Base-by-base conservation (phyloP, 306 rosid species). In the Prunus persica region DNA sequence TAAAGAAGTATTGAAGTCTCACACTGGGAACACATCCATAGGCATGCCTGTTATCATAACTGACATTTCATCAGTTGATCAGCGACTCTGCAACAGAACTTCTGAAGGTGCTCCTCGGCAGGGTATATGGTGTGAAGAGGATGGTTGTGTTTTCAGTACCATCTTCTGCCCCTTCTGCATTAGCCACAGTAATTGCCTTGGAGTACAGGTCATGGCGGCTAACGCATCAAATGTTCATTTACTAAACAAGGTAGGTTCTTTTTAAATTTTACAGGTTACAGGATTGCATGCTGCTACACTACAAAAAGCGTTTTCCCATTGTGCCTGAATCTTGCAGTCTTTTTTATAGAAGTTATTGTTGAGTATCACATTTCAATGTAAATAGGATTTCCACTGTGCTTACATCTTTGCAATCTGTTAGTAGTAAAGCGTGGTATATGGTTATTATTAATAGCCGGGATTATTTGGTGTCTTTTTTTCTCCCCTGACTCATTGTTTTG, bases 131-230 rank as follows among this genome's bases (percentile, higher is more conserved):
- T 86, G 91, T 78, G 85, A 76, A 69, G 91, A 90, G 80, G 98
- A 91, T 79, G 98, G 98, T 47, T 92, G 95, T 65, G 98, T 94
- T 74, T 92, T 85, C 83, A 84, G 84, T 60, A 54, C 84, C 66
- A 71, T 92, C 66, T 82, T 86, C 79, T 94, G 98, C 76, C 96
- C 97, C 79, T 92, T 89, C 87, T 94, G 98, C 84, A 67, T 64
- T 69, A 81, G 66, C 30, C 46, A 71, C 65, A 58, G 68, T 80
- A 88, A 82, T 73, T 85, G 84, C 76, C 86, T 93, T 64, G 98
- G 98, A 32, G 96, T 89, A 72, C 91, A 90, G 86, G 73, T 90
- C 78, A 58, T 91, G 89, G 98, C 98, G 47, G 84, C 94, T 57
- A 67, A 91, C 80, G 81, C 91, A 79, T 84, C 93, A 74, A 93